Percentiles rank a stretch among this genome's conserved stretches.
phyloP scores from a whole-genome alignment of 2,329 filamentous ascomycete species.

The Chaetomiaceae sp. region DNA sequence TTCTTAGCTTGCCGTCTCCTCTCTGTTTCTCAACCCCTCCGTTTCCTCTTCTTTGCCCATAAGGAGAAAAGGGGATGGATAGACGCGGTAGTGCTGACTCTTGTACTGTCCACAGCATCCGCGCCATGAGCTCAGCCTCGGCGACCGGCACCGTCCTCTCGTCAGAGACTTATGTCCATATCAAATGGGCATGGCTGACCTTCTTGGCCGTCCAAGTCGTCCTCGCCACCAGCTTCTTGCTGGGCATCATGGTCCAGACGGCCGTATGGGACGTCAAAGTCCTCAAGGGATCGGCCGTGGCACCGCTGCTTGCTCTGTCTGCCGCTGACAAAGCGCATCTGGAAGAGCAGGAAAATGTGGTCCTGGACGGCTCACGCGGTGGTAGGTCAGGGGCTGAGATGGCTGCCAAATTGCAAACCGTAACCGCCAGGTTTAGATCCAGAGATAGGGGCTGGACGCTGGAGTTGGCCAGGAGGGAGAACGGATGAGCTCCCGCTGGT shows the following conservation, averaged over 20 bases:
- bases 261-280: constrained; percentile 22
- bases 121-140: constrained; percentile 16
- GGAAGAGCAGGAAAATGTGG: constrained; percentile 13
- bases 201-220: constrained; percentile 26
- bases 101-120: constrained; percentile 18
- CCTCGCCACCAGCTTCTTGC: constrained; percentile 22
- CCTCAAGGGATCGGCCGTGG: constrained; percentile 28
- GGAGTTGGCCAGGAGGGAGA: constrained; percentile 10
- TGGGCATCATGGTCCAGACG: constrained; percentile 28
- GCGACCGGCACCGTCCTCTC: constrained; percentile 20
- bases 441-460: constrained; percentile 19
- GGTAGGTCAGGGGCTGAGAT: neutral
- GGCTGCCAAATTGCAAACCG: constrained; percentile 3
- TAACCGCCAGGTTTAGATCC: constrained; percentile 14
- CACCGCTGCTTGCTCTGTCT: constrained; percentile 27
- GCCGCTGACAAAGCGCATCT: constrained; percentile 19
- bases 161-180: constrained; percentile 20
- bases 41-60: neutral
- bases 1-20: neutral
- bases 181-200: constrained; percentile 28
- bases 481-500: neutral
- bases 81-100: neutral
- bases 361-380: neutral
- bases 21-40: neutral
- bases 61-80: no score